Evolutionary conservation across 1,284 basidiomycete genomes (phyloP).

Genomic region (Cryptococcus sp.): DNA sequence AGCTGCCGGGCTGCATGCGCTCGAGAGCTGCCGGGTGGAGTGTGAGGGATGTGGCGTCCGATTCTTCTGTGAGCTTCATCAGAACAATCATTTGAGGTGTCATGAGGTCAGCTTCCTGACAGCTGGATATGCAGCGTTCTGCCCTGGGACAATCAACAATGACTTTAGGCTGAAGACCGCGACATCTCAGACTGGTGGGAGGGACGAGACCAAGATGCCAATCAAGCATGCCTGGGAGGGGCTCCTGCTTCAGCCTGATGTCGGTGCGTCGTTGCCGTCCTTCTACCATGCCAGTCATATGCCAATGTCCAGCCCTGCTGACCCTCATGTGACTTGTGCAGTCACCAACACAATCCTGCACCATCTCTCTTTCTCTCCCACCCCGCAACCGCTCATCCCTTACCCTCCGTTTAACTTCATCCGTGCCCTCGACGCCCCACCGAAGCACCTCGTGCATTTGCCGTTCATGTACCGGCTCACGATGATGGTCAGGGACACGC

Average conservation of each 20-base stretch:
- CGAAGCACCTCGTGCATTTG: conserved; percentile 38
- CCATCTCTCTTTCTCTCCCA: conserved; percentile 39
- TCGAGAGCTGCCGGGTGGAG: conserved; percentile 64
- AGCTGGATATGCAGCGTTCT: conserved; percentile 26
- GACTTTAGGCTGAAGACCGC: conserved; percentile 69
- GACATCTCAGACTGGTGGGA: conserved; percentile 52
- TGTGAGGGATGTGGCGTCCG: conserved; percentile 47
- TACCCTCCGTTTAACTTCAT: conserved; percentile 41
- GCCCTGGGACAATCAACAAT: conserved; percentile 59
- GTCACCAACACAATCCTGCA: conserved; percentile 43
- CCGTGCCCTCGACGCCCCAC: conserved; percentile 29
- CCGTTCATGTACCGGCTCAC: conserved; percentile 43
- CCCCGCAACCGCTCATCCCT: conserved; percentile 38
- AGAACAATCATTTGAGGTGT: not conserved
- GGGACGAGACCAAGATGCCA: conserved; percentile 31
- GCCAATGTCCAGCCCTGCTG: not conserved
- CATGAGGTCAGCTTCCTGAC: not conserved
- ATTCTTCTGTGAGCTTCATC: conserved; percentile 48
- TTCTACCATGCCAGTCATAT: not conserved
- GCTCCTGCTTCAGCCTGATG: conserved; percentile 37
- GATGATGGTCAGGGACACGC: conserved; percentile 38
- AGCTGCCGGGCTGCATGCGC: conserved; percentile 70
- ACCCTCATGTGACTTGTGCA: conserved; percentile 9
- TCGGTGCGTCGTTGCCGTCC: conserved; percentile 21
- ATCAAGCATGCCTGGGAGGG: conserved; percentile 38